Evolutionary conservation across 2,329 filamentous ascomycete genomes (phyloP).

Genomic region (Lizonia empirigonia): DNA sequence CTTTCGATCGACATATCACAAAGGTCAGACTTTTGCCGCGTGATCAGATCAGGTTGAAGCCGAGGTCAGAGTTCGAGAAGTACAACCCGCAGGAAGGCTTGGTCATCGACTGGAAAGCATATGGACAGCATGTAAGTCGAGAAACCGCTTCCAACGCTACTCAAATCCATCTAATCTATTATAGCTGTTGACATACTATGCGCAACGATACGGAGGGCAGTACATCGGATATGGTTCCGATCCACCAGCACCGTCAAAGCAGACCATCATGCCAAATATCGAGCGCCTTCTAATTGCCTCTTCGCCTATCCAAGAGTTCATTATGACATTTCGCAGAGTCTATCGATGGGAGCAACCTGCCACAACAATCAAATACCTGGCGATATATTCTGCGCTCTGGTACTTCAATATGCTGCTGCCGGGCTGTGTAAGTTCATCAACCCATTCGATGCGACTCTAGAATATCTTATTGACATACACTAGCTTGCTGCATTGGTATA

Average conservation of each 20-base stretch:
- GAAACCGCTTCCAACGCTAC: not conserved
- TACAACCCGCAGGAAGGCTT: conserved; percentile 22
- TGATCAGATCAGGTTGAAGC: conserved; percentile 24
- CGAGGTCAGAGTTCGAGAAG: conserved; percentile 30
- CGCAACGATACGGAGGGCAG: conserved; percentile 44
- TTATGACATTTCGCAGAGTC: conserved; percentile 43
- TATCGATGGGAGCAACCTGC: conserved; percentile 47
- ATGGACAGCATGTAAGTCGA: conserved; percentile 32
- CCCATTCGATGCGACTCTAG: not conserved
- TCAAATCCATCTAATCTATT: conserved; percentile 4
- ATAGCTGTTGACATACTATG: conserved; percentile 38
- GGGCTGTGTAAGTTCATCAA: conserved; percentile 26
- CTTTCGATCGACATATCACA: conserved; percentile 45
- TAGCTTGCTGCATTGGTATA: conserved; percentile 33
- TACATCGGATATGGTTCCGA: conserved; percentile 45
- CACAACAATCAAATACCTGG: conserved; percentile 39
- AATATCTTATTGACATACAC: not conserved
- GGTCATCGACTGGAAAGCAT: conserved; percentile 40
- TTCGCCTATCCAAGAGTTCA: conserved; percentile 43
- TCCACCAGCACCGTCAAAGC: conserved; percentile 38
- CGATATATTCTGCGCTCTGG: conserved; percentile 35
- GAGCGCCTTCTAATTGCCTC: conserved; percentile 49
- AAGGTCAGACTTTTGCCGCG: conserved; percentile 39
- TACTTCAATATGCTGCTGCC: conserved; percentile 36
- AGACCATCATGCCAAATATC: conserved; percentile 43